These are phyloP conservation scores for Tephrocybe sp. DNA, from an alignment of 768 basidiomycete genomes.

Conservation along the genomic window DNA sequence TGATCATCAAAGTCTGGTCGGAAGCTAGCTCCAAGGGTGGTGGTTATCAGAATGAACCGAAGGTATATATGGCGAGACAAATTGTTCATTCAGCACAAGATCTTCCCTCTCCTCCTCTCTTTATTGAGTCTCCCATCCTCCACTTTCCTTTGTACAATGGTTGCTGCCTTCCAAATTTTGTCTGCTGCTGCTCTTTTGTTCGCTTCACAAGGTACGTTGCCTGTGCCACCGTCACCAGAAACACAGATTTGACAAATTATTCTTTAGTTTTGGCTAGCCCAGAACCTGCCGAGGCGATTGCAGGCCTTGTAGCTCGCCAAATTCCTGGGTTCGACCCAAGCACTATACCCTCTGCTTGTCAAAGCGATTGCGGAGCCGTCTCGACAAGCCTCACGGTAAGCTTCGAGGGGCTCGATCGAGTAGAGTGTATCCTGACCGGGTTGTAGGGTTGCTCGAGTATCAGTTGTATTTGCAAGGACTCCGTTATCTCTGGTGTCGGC, in stretches of 20 bases:
- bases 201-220: neutral
- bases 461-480: conserved; percentile 10
- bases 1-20: too few species aligned
- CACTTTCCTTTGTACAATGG: neutral
- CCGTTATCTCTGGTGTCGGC: neutral
- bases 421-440: neutral
- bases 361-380: neutral
- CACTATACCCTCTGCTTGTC: neutral
- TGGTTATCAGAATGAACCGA: too few species aligned
- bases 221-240: neutral
- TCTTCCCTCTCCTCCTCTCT: too few species aligned
- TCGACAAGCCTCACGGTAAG: neutral
- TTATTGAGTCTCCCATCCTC: neutral
- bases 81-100: too few species aligned
- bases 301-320: neutral
- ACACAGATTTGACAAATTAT: neutral
- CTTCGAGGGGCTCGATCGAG: neutral
- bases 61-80: too few species aligned
- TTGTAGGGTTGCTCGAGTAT: conserved; percentile 4
- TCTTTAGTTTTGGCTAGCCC: neutral
- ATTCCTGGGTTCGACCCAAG: neutral
- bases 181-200: neutral
- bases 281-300: neutral
- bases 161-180: neutral
- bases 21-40: too few species aligned